A percentile compares a stretch with the other conserved stretches of the same genome.
Evolutionary conservation across 768 basidiomycete genomes (phyloP).

Genomic region (Amanita phalloides): DNA sequence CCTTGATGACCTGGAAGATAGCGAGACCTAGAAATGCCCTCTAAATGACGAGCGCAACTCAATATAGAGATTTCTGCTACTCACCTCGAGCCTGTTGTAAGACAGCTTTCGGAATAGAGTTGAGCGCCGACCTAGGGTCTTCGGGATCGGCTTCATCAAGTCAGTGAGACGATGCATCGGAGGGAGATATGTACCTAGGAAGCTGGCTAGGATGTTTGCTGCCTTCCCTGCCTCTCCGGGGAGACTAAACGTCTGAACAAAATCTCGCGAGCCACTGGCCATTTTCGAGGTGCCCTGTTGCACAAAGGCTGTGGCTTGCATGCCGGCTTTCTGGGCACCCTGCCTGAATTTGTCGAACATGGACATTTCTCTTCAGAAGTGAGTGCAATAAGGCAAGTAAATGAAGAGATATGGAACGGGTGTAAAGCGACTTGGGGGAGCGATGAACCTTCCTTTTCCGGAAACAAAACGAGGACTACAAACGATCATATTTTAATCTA

Average conservation of each 20-base stretch:
- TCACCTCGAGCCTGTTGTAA: constrained; percentile 80
- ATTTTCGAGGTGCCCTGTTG: constrained; percentile 58
- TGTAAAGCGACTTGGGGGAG: neutral
- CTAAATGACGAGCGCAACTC: neutral
- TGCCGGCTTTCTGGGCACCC: constrained; percentile 73
- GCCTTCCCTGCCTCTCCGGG: constrained; percentile 94
- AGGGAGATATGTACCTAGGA: constrained; percentile 55
- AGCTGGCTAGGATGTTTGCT: constrained; percentile 81
- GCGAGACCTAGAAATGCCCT: constrained; percentile 59
- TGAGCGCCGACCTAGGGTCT: constrained; percentile 82
- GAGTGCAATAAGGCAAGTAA: neutral
- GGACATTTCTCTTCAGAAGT: constrained; percentile 20
- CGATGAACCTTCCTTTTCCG: neutral
- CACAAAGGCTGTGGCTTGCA: constrained; percentile 70
- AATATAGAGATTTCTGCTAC: constrained; percentile 8
- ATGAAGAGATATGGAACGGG: neutral
- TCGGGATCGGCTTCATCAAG: constrained; percentile 64
- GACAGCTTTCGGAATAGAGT: constrained; percentile 89
- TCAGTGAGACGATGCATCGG: neutral
- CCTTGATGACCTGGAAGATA: constrained; percentile 88
- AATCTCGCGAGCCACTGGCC: constrained; percentile 64
- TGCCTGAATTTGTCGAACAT: constrained; percentile 72
- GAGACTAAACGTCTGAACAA: constrained; percentile 78
- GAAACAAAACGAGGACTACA: neutral
- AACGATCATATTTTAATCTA: neutral